Evolutionary conservation across 495 filamentous ascomycete species (phyloP).

Genomic region (Penicillium malachiteum): DNA sequence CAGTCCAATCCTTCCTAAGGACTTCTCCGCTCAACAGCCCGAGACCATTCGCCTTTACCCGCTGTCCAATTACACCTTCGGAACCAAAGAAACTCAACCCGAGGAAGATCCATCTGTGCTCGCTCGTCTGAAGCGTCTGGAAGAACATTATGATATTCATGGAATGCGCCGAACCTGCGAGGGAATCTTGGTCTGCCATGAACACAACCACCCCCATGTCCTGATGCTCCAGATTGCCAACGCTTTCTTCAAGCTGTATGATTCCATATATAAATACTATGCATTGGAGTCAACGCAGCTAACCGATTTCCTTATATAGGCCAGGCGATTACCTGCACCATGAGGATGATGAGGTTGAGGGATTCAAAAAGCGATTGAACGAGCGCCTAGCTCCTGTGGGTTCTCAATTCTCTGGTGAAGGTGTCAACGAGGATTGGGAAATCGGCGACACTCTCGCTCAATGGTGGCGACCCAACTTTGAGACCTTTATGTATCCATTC

Average conservation of each 20-base stretch:
- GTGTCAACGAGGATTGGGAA: constrained; percentile 86
- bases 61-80: constrained; percentile 97
- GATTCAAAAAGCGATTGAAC: constrained; percentile 89
- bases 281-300: no score
- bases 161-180: constrained; percentile 98
- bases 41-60: constrained; percentile 90
- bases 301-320: constrained; percentile 33
- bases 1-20: constrained; percentile 73
- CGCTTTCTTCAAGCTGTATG: constrained; percentile 93
- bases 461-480: constrained; percentile 98
- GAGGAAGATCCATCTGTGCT: constrained; percentile 96
- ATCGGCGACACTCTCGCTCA: constrained; percentile 92
- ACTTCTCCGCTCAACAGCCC: constrained; percentile 87
- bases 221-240: constrained; percentile 99
- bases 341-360: constrained; percentile 86
- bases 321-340: constrained; percentile 93
- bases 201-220: constrained; percentile 97
- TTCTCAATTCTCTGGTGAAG: constrained; percentile 80
- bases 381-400: constrained; percentile 91
- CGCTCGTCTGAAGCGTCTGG: constrained; percentile 84
- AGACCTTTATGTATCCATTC: constrained; percentile 99
- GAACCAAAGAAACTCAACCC: constrained; percentile 95
- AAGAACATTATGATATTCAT: constrained; percentile 88
- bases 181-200: constrained; percentile 94
- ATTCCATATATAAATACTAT: not conserved